phyloP scores from a whole-genome alignment of 139 green algal species.

The Eudorina sp. region DNA sequence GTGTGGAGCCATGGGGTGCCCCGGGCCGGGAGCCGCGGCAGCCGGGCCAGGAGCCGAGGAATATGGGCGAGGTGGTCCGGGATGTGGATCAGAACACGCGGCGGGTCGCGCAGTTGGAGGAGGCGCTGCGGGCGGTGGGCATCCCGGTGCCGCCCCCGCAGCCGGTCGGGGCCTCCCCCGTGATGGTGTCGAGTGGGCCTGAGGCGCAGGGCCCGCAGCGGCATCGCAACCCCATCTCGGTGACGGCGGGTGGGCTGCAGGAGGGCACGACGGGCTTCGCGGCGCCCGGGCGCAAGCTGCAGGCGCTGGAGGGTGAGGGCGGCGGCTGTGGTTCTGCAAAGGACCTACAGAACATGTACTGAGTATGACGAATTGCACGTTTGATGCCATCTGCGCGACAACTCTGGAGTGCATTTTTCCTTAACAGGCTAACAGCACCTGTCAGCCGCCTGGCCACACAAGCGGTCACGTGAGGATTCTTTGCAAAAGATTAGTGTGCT shows the following conservation, averaged over 20 bases:
- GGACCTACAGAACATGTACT: too few species aligned
- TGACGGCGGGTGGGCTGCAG: not conserved
- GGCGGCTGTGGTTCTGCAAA: too few species aligned
- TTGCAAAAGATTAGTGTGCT: too few species aligned
- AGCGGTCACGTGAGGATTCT: too few species aligned
- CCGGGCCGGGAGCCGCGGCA: slow-evolving; percentile 15
- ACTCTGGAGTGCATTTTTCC: too few species aligned
- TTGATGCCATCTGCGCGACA: too few species aligned
- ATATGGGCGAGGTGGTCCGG: slow-evolving; percentile 1
- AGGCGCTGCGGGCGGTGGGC: not conserved
- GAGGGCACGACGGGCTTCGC: slow-evolving; percentile 5
- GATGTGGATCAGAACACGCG: slow-evolving; percentile 24
- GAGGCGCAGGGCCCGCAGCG: not conserved
- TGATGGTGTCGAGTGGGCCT: not conserved
- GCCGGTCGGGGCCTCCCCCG: not conserved
- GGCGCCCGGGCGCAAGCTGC: not conserved
- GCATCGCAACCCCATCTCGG: slow-evolving; percentile 32
- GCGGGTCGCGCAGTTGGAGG: not conserved
- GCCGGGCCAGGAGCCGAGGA: not conserved
- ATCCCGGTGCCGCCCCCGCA: not conserved
- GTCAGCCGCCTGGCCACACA: too few species aligned
- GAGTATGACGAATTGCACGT: too few species aligned
- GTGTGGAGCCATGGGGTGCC: not conserved
- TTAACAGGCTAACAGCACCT: too few species aligned
- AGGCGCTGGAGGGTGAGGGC: slow-evolving; percentile 2